Evolutionary conservation across 192 early-diverging fungal genomes (phyloP).

Genomic region (Coemansia furcata): DNA sequence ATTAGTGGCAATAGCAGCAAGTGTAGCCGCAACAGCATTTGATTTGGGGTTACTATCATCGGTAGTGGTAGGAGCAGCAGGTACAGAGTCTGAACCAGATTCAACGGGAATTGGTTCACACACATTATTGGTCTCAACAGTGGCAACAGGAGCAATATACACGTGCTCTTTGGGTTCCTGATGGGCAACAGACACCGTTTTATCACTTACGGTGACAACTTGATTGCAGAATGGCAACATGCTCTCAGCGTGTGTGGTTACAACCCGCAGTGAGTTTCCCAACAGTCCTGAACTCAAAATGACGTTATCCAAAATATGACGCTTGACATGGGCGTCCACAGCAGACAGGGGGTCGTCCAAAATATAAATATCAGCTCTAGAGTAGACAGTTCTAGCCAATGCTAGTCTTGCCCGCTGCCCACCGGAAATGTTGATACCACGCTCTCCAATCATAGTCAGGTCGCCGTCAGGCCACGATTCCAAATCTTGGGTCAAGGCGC

Average conservation of each 20-base stretch:
- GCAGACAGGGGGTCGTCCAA: background rate
- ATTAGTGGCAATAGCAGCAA: too few relatives aligned
- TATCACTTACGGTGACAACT: background rate
- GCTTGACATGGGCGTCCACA: background rate
- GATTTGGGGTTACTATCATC: too few relatives aligned
- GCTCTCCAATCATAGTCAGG: constrained; percentile 4
- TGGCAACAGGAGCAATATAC: background rate
- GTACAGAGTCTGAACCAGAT: background rate
- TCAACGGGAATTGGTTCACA: background rate
- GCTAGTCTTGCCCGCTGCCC: constrained; percentile 15
- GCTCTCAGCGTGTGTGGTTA: background rate
- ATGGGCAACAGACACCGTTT: background rate
- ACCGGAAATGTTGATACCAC: constrained; percentile 22
- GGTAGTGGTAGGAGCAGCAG: too few relatives aligned
- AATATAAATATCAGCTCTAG: constrained; percentile 15
- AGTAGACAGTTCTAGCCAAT: constrained; percentile 15
- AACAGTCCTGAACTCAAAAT: constrained; percentile 14
- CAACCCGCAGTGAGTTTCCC: constrained; percentile 1
- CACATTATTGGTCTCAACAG: background rate
- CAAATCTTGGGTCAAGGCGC: background rate
- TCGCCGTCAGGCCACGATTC: background rate
- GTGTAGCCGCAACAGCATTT: too few relatives aligned
- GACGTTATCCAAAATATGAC: constrained; percentile 5
- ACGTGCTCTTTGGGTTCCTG: background rate
- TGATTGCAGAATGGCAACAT: constrained; percentile 5